Evolutionary conservation across 148 eudicot species (phyloP), one percentile per base, ranked within the genome.

Genomic region (Dysphania ambrosioides): DNA sequence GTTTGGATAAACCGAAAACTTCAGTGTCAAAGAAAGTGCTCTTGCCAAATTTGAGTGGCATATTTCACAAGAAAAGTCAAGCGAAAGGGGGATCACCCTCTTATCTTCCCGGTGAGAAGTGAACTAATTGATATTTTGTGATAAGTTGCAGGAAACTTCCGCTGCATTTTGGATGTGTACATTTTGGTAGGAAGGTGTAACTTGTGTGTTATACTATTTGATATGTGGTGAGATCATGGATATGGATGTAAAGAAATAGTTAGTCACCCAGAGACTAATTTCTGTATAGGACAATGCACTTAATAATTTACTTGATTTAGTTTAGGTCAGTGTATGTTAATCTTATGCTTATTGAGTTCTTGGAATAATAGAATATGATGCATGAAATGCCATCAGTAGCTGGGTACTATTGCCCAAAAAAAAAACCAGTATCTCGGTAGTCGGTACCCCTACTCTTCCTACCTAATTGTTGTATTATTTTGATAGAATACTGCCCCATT

Each of bases 11-110:
- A 38, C 62, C 78, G 11, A 88, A 82, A 77, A 82, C 79, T 74
- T 87, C 86, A 32, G 62, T 82, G 24, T 56, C 90, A 3, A 92
- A 87, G 76, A 90, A 88, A 79, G 78, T 57, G 42, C 80, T 90
- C 30, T 71, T 85, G 80, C 94, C 94, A 3, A 89, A 72, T 81
- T 58, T 96, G 66, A 84, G 86, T 64, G 84, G 88, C 59, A 84
- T 96, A 56, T 92, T 96, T 63, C 86, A 78, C 53, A 90, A 83
- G 89, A 90, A 85, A 75, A 86, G 80, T 68, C 86, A 79, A 67
- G 78, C 75, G 1, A 96, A 84, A 72, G 86, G 86, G 19, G 87
- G 84, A 44, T 85, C 91, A 12, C 93, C 91, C 27, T 89, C 97
- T 73, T 84, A 82, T 84, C 76, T 87, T 65, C 91, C 92, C 34